phyloP scores from a whole-genome alignment of 176 grass and related monocot species.

The Guadua angustifolia region DNA sequence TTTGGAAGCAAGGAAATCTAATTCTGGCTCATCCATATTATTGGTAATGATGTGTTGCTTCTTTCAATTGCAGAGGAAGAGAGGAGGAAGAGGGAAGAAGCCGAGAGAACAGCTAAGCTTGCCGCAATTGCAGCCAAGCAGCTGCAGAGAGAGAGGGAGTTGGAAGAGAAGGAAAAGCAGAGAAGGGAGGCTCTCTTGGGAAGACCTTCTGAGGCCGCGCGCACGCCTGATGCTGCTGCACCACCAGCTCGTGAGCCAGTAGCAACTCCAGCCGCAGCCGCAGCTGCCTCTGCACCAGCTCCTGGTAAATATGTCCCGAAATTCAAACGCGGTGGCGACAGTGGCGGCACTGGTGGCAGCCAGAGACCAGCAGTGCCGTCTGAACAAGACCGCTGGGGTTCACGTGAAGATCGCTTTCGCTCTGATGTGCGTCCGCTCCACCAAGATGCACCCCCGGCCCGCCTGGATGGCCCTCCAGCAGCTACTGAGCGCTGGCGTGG shows the following conservation, averaged over 20 bases:
- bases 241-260: slow-evolving; percentile 46
- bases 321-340: slow-evolving; percentile 39
- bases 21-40: slow-evolving; percentile 11
- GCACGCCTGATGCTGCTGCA: slow-evolving; percentile 4
- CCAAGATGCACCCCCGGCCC: slow-evolving; percentile 32
- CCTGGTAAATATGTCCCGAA: slow-evolving; percentile 66
- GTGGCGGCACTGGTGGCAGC: slow-evolving; percentile 27
- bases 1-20: neutral
- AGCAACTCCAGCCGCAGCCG: slow-evolving; percentile 40
- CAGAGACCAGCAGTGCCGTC: slow-evolving; percentile 37
- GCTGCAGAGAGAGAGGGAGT: slow-evolving; percentile 67
- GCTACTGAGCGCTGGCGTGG: slow-evolving; percentile 49
- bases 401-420: slow-evolving; percentile 58
- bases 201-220: slow-evolving; percentile 35
- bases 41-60: slow-evolving; percentile 9
- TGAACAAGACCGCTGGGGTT: slow-evolving; percentile 66
- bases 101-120: slow-evolving; percentile 80
- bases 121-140: slow-evolving; percentile 85
- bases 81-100: slow-evolving; percentile 75
- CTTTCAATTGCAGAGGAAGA: slow-evolving; percentile 80
- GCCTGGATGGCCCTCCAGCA: slow-evolving; percentile 31
- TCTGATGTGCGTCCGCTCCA: slow-evolving; percentile 34
- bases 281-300: slow-evolving; percentile 30
- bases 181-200: slow-evolving; percentile 60
- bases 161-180: slow-evolving; percentile 73